These are phyloP conservation scores for Tricholoma terreum DNA, from an alignment of 768 basidiomycete species.

Conservation along the genomic window DNA sequence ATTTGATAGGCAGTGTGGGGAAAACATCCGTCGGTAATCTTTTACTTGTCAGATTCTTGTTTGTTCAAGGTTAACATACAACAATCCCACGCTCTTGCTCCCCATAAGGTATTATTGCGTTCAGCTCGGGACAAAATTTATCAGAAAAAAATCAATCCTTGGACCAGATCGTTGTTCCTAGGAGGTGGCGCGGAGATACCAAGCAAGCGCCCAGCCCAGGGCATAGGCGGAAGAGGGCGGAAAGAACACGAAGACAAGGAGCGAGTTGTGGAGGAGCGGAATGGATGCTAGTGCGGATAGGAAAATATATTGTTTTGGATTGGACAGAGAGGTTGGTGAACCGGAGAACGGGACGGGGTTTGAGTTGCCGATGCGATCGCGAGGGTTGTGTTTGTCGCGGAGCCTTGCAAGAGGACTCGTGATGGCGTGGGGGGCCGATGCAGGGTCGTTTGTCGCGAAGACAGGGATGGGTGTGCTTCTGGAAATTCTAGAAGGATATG, in stretches of 20 bases:
- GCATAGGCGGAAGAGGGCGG: constrained; percentile 16
- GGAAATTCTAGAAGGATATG: constrained; percentile 28
- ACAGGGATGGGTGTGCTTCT: constrained; percentile 20
- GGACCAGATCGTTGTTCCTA: not conserved
- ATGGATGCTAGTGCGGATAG: constrained; percentile 12
- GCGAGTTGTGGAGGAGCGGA: constrained; percentile 11
- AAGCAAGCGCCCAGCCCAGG: constrained; percentile 2
- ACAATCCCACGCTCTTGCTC: constrained; percentile 15
- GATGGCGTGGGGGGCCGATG: constrained; percentile 17
- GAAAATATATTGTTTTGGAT: constrained; percentile 7
- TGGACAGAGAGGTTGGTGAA: constrained; percentile 9
- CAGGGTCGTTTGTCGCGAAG: constrained; percentile 14
- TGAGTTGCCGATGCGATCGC: constrained; percentile 20
- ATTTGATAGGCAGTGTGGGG: constrained; percentile 11
- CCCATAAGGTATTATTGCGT: constrained; percentile 19
- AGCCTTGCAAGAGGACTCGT: no score
- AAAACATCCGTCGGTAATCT: constrained; percentile 12
- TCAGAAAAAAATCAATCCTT: no score
- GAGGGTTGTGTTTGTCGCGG: not conserved
- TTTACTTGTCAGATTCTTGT: constrained; percentile 2
- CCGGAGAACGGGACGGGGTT: constrained; percentile 11
- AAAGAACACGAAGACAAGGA: constrained; percentile 15
- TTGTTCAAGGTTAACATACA: constrained; percentile 8
- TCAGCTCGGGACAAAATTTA: constrained; percentile 7
- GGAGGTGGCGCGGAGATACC: not conserved